Conservation (phyloP, 148 eudicot species). For the Nepenthes mirabilis region DNA sequence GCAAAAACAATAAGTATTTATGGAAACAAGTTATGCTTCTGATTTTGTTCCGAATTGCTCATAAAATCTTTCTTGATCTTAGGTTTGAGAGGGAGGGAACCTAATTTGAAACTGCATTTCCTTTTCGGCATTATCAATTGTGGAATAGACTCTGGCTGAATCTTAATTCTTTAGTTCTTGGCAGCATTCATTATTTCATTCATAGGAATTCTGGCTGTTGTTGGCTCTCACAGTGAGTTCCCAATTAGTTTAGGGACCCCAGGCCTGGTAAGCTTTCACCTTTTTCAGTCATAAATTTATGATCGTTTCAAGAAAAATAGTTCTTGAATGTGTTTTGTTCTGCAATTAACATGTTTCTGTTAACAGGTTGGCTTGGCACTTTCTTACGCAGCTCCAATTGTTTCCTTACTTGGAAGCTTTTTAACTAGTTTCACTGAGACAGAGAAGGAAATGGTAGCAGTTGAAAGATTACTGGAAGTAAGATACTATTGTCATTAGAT, state of each 20-base stretch:
- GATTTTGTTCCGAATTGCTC: too few species aligned
- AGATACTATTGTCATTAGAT: conserved; percentile 4
- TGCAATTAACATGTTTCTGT: conserved; percentile 1
- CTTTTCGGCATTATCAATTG: too few species aligned
- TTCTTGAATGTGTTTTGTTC: not conserved
- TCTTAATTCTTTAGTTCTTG: conserved; percentile 32
- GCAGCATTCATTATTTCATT: conserved; percentile 82
- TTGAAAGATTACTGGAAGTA: conserved; percentile 90
- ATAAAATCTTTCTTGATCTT: too few species aligned
- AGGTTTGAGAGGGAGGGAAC: too few species aligned
- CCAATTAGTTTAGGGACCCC: conserved; percentile 76
- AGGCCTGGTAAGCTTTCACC: conserved; percentile 55
- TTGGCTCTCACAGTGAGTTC: conserved; percentile 55
- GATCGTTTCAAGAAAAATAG: not conserved
- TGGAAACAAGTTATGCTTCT: too few species aligned
- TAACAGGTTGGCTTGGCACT: conserved; percentile 91
- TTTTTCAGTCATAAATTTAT: not conserved
- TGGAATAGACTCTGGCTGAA: too few species aligned
- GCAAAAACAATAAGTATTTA: too few species aligned
- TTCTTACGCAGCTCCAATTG: conserved; percentile 90
- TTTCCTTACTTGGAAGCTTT: conserved; percentile 80
- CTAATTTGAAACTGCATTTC: too few species aligned
- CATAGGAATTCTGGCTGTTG: conserved; percentile 69
- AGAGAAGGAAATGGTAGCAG: conserved; percentile 95
- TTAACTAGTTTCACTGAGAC: conserved; percentile 92